Evolutionary conservation across 1,284 basidiomycete species (phyloP), one percentile per base, ranked within the genome.

Genomic region (Papiliotrema flavescens): DNA sequence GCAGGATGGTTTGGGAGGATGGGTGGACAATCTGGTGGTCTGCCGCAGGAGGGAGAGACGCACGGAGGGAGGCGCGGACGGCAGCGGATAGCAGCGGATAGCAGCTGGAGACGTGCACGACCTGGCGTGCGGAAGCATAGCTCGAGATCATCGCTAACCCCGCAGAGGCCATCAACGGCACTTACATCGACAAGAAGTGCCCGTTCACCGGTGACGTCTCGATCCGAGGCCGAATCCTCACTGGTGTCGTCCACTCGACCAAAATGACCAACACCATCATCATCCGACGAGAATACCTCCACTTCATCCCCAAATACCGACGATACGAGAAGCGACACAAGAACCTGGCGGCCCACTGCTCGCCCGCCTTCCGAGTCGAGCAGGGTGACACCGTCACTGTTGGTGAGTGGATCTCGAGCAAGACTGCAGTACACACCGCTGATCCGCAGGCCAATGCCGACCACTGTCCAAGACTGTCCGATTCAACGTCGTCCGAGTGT

Each of bases 181-280:
- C 90, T 69, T 99, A 98, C 83, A 91, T 98, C 75, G 95, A 99
- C 86, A 98, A 98, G 84, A 99, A 99, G 82, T 98, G 94, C 83
- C 94, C 94, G 47, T 97, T 95, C 84, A 94, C 90, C 67, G 90
- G 94, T 64, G 82, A 91, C 65, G 82, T 97, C 70, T 98, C 96
- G 56, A 98, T 99, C 79, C 95, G 96, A 79, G 96, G 96, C 61
- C 95, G 96, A 76, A 98, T 99, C 80, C 81, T 99, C 66, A 95
- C 92, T 57, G 96, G 96, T 78, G 94, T 98, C 65, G 82, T 98
- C 57, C 98, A 95, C 64, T 97, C 94, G 49, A 76, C 75, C 69
- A 99, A 99, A 85, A 98, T 99, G 96, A 96, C 88, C 78, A 91
- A 96, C 75, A 98, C 96, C 60, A 84, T 98, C 77, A 86, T 98